A percentile compares a stretch with the other conserved stretches of the same genome.
phyloP scores from a whole-genome alignment of 306 rosid genomes.

The Vigna nakashimae region DNA sequence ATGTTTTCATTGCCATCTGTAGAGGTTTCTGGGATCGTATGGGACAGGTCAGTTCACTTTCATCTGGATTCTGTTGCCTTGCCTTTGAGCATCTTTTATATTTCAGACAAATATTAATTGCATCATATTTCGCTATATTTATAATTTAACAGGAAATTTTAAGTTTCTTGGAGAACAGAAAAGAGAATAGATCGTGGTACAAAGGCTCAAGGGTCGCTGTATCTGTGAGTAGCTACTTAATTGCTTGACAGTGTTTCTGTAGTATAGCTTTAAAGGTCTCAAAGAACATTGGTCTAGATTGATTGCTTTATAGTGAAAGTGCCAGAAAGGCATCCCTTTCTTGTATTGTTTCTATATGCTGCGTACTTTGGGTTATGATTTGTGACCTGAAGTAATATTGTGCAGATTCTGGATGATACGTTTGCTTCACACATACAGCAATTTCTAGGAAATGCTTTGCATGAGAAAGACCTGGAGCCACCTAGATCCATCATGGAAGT shows the following conservation, averaged over 20 bases:
- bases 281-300: too few species aligned
- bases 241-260: neutral
- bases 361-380: neutral
- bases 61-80: neutral
- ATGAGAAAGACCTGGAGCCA: conserved; percentile 80
- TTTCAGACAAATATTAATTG: conserved; percentile 8
- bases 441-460: conserved; percentile 84
- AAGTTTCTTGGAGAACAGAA: conserved; percentile 92
- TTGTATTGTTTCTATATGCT: neutral
- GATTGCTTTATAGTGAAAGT: neutral
- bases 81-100: neutral
- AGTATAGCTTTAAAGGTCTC: neutral
- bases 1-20: conserved; percentile 80
- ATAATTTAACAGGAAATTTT: conserved; percentile 74
- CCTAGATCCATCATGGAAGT: conserved; percentile 91
- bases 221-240: conserved; percentile 63
- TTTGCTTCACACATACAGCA: conserved; percentile 96
- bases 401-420: conserved; percentile 84
- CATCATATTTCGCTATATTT: conserved; percentile 6
- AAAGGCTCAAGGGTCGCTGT: conserved; percentile 89
- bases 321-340: neutral
- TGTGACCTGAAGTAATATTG: conserved; percentile 10
- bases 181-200: conserved; percentile 94
- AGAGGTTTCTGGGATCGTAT: conserved; percentile 96
- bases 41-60: conserved; percentile 75